Conservation (phyloP, 2,329 filamentous ascomycete species). For the Clarireedia paspali region DNA sequence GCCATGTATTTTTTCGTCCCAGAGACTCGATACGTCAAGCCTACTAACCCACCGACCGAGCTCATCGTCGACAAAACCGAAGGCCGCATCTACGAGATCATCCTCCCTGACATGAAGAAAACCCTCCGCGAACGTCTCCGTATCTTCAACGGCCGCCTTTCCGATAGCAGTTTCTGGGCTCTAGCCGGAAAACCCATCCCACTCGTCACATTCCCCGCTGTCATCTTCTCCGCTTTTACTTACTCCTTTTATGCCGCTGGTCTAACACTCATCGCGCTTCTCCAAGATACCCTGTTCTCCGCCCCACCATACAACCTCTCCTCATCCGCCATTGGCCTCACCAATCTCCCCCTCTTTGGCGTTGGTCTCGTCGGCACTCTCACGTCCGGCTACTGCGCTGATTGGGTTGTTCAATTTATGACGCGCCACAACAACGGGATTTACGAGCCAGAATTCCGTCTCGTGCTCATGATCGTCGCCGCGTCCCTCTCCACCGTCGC, state of each 20-base stretch:
- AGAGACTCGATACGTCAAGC: conserved; percentile 33
- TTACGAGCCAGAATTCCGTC: conserved; percentile 46
- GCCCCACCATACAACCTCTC: conserved; percentile 18
- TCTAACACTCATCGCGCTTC: conserved; percentile 20
- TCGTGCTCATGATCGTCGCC: conserved; percentile 32
- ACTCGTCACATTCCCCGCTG: conserved; percentile 42
- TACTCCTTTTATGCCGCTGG: conserved; percentile 20
- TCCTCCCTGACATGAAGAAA: conserved; percentile 25
- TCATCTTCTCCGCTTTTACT: conserved; percentile 26
- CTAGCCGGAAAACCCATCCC: conserved; percentile 38
- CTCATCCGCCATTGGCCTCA: conserved; percentile 17
- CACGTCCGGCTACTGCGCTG: conserved; percentile 30
- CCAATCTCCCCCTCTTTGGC: conserved; percentile 16
- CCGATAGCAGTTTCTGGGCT: conserved; percentile 32
- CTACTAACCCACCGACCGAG: conserved; percentile 11
- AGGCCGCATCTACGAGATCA: conserved; percentile 20
- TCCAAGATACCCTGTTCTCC: conserved; percentile 20
- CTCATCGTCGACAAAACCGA: conserved; percentile 22
- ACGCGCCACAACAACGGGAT: conserved; percentile 42
- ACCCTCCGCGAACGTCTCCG: conserved; percentile 30
- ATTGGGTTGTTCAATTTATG: conserved; percentile 35
- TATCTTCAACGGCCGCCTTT: conserved; percentile 34
- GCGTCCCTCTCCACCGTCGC: conserved; percentile 30
- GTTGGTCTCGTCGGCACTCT: conserved; percentile 29
- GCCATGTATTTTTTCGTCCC: conserved; percentile 38